These are phyloP conservation scores for Trametes sp. DNA, from an alignment of 1,284 basidiomycete genomes.

Conservation along the genomic window DNA sequence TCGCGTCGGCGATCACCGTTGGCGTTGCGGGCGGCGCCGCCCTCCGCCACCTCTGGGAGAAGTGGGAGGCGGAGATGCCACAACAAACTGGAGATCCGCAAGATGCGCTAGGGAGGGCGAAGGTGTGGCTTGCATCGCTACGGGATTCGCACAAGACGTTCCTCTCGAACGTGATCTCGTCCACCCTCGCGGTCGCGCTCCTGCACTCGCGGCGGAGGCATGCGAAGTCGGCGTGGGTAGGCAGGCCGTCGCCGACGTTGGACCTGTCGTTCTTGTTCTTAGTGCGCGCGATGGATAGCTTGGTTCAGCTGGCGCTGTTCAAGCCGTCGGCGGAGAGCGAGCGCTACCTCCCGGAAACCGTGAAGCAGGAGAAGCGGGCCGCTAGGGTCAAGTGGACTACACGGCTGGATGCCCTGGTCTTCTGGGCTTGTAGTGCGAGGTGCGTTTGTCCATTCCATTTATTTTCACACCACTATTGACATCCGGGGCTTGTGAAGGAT, in stretches of 20 bases:
- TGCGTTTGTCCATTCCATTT: slow-evolving; percentile 39
- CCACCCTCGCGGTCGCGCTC: slow-evolving; percentile 61
- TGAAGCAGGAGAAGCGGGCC: slow-evolving; percentile 29
- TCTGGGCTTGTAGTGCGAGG: slow-evolving; percentile 81
- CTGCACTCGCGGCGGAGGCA: slow-evolving; percentile 55
- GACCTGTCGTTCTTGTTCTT: slow-evolving; percentile 73
- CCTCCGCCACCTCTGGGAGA: slow-evolving; percentile 56
- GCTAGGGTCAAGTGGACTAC: slow-evolving; percentile 44
- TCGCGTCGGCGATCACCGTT: slow-evolving; percentile 70
- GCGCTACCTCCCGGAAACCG: slow-evolving; percentile 20
- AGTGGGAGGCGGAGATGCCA: slow-evolving; percentile 39
- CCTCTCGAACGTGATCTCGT: slow-evolving; percentile 62
- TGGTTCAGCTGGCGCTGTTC: slow-evolving; percentile 59
- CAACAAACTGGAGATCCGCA: not conserved
- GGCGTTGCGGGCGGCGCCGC: slow-evolving; percentile 68
- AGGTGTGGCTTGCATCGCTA: slow-evolving; percentile 35
- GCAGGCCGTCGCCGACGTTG: slow-evolving; percentile 59
- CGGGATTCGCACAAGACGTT: slow-evolving; percentile 58
- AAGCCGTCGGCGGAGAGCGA: slow-evolving; percentile 32
- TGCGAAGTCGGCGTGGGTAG: slow-evolving; percentile 16
- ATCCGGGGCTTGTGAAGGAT: slow-evolving; percentile 56
- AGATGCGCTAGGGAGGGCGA: slow-evolving; percentile 8
- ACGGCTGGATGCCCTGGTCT: slow-evolving; percentile 69
- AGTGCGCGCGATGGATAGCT: slow-evolving; percentile 73
- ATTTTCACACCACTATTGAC: not conserved